Evolutionary conservation across 1,284 basidiomycete genomes (phyloP).

Genomic region (Volvariella volvacea): DNA sequence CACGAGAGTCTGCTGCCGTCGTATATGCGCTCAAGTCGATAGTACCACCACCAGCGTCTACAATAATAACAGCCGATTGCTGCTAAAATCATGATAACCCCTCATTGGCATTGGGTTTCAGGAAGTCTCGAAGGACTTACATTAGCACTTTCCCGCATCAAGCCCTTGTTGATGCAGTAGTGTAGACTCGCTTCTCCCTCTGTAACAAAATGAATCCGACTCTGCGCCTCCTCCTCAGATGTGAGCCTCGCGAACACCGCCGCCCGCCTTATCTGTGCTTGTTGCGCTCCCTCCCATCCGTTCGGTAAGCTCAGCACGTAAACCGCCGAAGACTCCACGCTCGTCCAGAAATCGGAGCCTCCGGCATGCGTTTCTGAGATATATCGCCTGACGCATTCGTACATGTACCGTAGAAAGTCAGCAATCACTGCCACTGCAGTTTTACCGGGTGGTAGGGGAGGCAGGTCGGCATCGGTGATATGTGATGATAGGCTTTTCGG

Average conservation of each 20-base stretch:
- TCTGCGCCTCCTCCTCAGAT: constrained; percentile 21
- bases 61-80: constrained; percentile 30
- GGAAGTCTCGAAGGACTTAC: constrained; percentile 9
- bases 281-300: constrained; percentile 28
- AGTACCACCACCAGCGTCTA: constrained; percentile 46
- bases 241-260: constrained; percentile 28
- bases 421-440: constrained; percentile 34
- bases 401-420: constrained; percentile 46
- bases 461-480: constrained; percentile 19
- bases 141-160: constrained; percentile 13
- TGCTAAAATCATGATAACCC: constrained; percentile 8
- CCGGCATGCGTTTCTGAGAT: constrained; percentile 40
- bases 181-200: constrained; percentile 40
- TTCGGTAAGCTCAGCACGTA: constrained; percentile 27
- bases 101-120: no score
- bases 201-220: constrained; percentile 31
- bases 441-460: constrained; percentile 33
- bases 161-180: constrained; percentile 24
- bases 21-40: constrained; percentile 40
- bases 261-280: constrained; percentile 28
- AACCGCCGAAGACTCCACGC: constrained; percentile 17
- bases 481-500: constrained; percentile 7
- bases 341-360: constrained; percentile 25
- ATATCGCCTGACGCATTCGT: constrained; percentile 32
- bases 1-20: constrained; percentile 6